Evolutionary conservation across 345 rosid genomes (phyloP).

Genomic region (Boechera stricta): DNA sequence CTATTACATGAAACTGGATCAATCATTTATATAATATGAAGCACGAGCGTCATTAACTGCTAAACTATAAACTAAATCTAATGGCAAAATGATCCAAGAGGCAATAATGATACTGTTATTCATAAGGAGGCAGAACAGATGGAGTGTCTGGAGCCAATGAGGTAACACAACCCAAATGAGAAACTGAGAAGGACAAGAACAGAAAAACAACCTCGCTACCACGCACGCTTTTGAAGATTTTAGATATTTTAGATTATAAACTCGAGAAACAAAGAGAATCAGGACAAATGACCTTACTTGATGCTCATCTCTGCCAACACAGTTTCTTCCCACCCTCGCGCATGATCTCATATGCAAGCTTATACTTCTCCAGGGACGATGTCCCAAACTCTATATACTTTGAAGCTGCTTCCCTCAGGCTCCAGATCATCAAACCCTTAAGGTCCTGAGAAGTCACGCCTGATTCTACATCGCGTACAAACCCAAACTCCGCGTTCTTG

Average conservation of each 20-base stretch:
- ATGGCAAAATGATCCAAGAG: conserved; percentile 7
- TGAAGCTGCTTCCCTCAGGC: conserved; percentile 85
- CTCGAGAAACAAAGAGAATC: conserved; percentile 27
- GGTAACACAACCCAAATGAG: conserved; percentile 1
- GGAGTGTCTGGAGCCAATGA: background rate
- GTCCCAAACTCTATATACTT: conserved; percentile 77
- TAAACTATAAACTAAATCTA: background rate
- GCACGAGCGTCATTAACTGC: background rate
- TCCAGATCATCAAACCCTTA: conserved; percentile 76
- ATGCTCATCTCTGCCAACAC: conserved; percentile 64
- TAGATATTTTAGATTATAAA: conserved; percentile 3
- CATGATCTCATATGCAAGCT: conserved; percentile 78
- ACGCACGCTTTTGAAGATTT: background rate
- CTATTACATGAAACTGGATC: background rate
- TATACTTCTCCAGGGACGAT: conserved; percentile 72
- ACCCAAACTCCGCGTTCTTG: conserved; percentile 72
- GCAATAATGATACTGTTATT: conserved; percentile 5
- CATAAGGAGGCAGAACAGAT: conserved; percentile 7
- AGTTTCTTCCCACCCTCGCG: conserved; percentile 83
- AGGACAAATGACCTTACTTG: conserved; percentile 30
- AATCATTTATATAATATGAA: background rate
- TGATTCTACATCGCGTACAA: conserved; percentile 59
- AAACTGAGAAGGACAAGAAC: conserved; percentile 8
- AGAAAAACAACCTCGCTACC: background rate
- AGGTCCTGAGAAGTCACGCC: conserved; percentile 64